Evolutionary conservation across 2,329 filamentous ascomycete species (phyloP), one percentile per base, ranked within the genome.

Genomic region (Lachnellula subtilissima): DNA sequence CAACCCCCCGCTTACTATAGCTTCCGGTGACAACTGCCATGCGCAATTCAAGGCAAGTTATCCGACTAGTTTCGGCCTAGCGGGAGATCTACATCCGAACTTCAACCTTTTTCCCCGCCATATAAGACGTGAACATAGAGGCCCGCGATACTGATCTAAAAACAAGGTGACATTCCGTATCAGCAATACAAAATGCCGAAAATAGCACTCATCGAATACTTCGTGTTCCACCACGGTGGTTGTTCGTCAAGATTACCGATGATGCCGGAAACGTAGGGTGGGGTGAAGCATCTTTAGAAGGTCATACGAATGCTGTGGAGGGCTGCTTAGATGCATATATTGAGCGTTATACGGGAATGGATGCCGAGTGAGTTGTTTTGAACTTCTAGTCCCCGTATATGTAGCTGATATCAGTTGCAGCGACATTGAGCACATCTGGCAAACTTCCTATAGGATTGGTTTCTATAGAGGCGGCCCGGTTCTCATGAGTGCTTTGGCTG

Each of bases 371-470:
- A 56, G 75, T 62, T 15, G 35, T 14, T 43, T 43, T 28, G 14
- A 9, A 1, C 12, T 23, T 9, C 19, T 7, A 23, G 4, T 17
- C 15, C 7, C n/a, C 37, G 9, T 19, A 9, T 5, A 2, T 17
- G 19, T 9, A 4, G 8, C 42, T 45, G 12, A 45, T 23, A 23
- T 2, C 14, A 17, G 47, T 43, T 9, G 35, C 47, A 88, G 85
- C 67, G 83, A 90, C 49, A 91, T 92, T 61, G 88, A 92, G 67
- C 85, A 90, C 60, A 86, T 92, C 56, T 92, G 89, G 89, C 88
- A 91, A 68, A 78, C 80, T 61, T 81, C 82, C 25, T 91, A 85
- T 81, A 79, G 88, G 43, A 75, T 81, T 43, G 82, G 83, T 0
- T 93, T 92, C 70, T 92, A 92, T 70, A 78, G 89, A 28, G 88